Evolutionary conservation across 192 early-diverging fungal genomes (phyloP).

Genomic region (Backusella tarrabulga): DNA sequence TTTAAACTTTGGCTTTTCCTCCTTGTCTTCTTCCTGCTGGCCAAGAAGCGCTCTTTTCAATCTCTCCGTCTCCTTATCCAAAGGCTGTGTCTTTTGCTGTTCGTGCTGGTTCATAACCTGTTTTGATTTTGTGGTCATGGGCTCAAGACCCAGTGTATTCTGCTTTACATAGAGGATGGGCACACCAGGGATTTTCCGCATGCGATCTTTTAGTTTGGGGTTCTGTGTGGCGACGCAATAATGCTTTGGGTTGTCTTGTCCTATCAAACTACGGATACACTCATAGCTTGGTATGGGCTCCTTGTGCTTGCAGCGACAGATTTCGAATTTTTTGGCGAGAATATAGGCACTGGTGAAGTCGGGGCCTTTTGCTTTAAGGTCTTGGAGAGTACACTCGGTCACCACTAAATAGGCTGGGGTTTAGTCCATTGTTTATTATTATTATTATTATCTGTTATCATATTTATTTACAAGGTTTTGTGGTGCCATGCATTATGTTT

Average conservation of each 20-base stretch:
- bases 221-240: constrained; percentile 89
- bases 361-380: constrained; percentile 65
- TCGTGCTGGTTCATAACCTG: constrained; percentile 44
- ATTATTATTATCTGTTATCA: too few relatives aligned
- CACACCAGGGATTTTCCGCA: constrained; percentile 75
- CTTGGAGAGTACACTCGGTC: constrained; percentile 75
- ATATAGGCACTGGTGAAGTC: constrained; percentile 58
- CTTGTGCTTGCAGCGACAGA: constrained; percentile 77
- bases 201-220: constrained; percentile 52
- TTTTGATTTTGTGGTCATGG: constrained; percentile 54
- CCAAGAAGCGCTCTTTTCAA: constrained; percentile 54
- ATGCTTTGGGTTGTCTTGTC: constrained; percentile 71
- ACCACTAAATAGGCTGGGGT: neutral
- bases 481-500: constrained; percentile 60
- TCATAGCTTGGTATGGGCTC: constrained; percentile 56
- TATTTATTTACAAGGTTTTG: constrained; percentile 59
- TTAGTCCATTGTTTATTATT: too few relatives aligned
- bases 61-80: constrained; percentile 46
- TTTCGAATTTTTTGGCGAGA: constrained; percentile 69
- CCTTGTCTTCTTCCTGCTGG: constrained; percentile 32
- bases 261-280: constrained; percentile 79
- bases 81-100: constrained; percentile 37
- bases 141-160: constrained; percentile 79
- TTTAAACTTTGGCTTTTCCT: constrained; percentile 34
- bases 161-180: constrained; percentile 76